These are phyloP conservation scores for Citrullus colocynthis DNA, from an alignment of 306 rosid species.

Conservation along the genomic window DNA sequence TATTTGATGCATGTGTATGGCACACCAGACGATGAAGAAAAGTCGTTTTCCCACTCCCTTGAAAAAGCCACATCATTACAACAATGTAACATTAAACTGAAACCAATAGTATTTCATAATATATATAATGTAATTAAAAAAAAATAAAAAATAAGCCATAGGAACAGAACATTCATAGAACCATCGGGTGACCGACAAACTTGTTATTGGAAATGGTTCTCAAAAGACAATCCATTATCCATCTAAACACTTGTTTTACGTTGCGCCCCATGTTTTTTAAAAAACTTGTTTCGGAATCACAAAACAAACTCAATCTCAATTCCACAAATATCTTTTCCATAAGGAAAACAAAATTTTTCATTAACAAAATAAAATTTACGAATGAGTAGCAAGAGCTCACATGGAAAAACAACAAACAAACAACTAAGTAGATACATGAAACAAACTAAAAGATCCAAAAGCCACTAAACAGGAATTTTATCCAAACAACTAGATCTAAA, in stretches of 20 bases:
- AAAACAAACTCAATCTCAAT: background rate
- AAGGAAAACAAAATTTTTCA: background rate
- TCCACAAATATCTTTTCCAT: background rate
- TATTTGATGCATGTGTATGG: slow-evolving; percentile 39
- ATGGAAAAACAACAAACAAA: background rate
- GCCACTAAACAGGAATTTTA: background rate
- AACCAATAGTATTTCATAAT: background rate
- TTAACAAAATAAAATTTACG: background rate
- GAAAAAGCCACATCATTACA: slow-evolving; percentile 11
- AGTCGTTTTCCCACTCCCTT: slow-evolving; percentile 93
- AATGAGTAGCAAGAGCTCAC: background rate
- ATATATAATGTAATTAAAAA: background rate
- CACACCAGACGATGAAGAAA: slow-evolving; percentile 66
- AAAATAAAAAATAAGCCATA: background rate
- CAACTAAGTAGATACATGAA: background rate
- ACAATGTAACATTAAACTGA: background rate
- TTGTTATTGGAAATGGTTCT: background rate
- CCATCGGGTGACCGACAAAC: background rate
- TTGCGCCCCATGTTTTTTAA: background rate
- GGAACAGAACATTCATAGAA: background rate
- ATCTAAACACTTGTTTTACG: background rate
- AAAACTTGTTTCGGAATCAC: background rate
- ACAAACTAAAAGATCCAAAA: background rate
- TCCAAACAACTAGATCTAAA: background rate
- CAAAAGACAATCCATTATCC: background rate